Percentiles rank a stretch among this genome's conserved stretches.
phyloP scores from a whole-genome alignment of 164 flowering plant species.

The Dillenia suffruticosa region DNA sequence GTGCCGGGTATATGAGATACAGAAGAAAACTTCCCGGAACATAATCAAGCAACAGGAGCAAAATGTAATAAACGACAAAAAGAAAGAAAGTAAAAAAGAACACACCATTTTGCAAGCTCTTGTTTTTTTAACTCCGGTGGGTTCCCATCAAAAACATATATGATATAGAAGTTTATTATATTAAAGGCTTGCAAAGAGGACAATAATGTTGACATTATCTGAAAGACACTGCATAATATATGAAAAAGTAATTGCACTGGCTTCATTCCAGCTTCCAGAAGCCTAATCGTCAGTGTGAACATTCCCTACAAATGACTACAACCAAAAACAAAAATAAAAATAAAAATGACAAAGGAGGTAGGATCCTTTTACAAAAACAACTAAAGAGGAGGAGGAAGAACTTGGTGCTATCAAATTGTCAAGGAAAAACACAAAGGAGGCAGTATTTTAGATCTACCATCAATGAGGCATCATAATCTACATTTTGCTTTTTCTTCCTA shows the following conservation, averaged over 20 bases:
- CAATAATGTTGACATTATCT: no score
- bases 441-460: no score
- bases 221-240: not conserved
- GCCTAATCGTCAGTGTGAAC: slow-evolving; percentile 86
- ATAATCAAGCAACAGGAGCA: not conserved
- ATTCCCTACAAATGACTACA: slow-evolving; percentile 93
- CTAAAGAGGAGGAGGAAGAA: not conserved
- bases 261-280: slow-evolving; percentile 91
- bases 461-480: no score
- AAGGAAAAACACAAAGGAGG: no score
- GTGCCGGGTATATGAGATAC: not conserved
- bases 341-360: not conserved
- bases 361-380: no score
- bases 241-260: slow-evolving; percentile 60
- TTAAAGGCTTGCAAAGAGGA: not conserved
- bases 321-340: not conserved
- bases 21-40: not conserved
- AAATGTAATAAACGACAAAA: not conserved
- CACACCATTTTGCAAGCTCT: slow-evolving; percentile 86
- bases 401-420: not conserved
- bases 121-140: slow-evolving; percentile 93
- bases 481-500: no score
- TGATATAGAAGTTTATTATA: slow-evolving; percentile 17
- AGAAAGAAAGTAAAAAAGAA: slow-evolving; percentile 1
- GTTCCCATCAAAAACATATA: slow-evolving; percentile 93